Evolutionary conservation across 78 protist species (phyloP).

Genomic region (Dictyostelium firmibasis): DNA sequence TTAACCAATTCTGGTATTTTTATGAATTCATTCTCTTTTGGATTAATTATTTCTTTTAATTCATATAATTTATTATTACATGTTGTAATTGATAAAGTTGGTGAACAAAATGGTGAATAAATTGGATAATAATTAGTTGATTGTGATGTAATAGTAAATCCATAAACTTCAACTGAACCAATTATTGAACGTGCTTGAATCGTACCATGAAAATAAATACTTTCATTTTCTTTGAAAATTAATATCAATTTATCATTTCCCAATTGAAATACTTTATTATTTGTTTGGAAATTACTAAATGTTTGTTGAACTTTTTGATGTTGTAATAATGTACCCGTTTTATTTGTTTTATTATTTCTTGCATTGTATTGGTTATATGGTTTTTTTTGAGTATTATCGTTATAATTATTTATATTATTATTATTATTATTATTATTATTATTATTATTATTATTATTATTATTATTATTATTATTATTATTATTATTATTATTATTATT

Average conservation of each 20-base stretch:
- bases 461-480: background rate
- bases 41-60: background rate
- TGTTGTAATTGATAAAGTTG: constrained; percentile 12
- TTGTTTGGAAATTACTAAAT: background rate
- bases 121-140: background rate
- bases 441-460: background rate
- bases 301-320: constrained; percentile 1
- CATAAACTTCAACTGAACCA: constrained; percentile 29
- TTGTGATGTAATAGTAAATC: background rate
- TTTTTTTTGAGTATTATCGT: background rate
- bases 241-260: background rate
- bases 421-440: background rate
- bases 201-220: constrained; percentile 56
- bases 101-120: constrained; percentile 63
- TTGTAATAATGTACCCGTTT: constrained; percentile 2
- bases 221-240: background rate
- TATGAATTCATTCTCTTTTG: background rate
- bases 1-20: background rate
- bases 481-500: background rate
- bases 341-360: background rate
- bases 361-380: background rate
- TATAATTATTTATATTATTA: background rate
- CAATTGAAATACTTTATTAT: background rate
- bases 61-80: background rate
- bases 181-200: background rate